phyloP scores from a whole-genome alignment of 495 filamentous ascomycete species.

The Oleoguttula mirabilis region DNA sequence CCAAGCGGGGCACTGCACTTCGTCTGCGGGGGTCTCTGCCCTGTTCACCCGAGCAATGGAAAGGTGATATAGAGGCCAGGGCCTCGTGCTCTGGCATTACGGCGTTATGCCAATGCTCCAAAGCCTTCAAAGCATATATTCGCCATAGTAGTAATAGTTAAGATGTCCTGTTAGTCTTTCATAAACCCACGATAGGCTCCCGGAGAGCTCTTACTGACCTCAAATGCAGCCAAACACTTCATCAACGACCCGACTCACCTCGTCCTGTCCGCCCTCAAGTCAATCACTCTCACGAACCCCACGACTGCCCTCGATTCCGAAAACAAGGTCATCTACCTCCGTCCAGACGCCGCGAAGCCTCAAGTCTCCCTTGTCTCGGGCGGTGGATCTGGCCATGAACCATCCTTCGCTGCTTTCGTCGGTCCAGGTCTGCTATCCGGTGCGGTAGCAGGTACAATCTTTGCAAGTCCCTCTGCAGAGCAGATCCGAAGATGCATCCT shows the following conservation, averaged over 20 bases:
- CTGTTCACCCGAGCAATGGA: too few species aligned
- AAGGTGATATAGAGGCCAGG: too few species aligned
- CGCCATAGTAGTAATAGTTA: too few species aligned
- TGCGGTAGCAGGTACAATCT: constrained; percentile 84
- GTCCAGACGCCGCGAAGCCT: constrained; percentile 36
- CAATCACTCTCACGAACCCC: constrained; percentile 75
- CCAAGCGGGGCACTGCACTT: too few species aligned
- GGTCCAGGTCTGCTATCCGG: constrained; percentile 69
- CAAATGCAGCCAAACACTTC: constrained; percentile 64
- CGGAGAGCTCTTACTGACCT: too few species aligned
- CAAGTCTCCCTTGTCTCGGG: constrained; percentile 79
- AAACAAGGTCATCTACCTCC: constrained; percentile 80
- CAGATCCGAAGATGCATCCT: constrained; percentile 72
- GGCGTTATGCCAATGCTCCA: too few species aligned
- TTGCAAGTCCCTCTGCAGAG: constrained; percentile 76
- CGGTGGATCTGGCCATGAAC: constrained; percentile 88
- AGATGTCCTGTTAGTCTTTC: too few species aligned
- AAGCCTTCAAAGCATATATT: too few species aligned
- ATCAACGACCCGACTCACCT: constrained; percentile 73
- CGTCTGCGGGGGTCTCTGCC: too few species aligned
- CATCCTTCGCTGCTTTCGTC: constrained; percentile 65
- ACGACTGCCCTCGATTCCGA: constrained; percentile 62
- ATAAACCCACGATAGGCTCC: too few species aligned
- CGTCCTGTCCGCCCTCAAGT: constrained; percentile 64
- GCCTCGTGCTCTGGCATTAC: too few species aligned